Base-by-base conservation (phyloP, 495 filamentous ascomycete species). In the Penicillium waksmanii region DNA sequence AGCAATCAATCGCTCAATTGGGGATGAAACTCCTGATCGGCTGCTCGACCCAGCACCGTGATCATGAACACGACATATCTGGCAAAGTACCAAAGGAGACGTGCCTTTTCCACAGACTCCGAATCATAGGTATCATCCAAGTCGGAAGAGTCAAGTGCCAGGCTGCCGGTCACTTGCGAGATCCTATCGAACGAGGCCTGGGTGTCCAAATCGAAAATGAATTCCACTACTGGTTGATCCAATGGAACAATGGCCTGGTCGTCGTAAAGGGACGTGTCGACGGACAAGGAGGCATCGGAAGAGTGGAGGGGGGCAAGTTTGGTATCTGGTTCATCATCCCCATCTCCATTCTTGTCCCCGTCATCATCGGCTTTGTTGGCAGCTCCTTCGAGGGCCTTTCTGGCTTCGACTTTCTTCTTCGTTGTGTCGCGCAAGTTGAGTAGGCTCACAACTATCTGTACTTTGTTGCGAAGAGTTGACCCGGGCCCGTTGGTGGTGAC, bases 371-470 rank as follows among this genome's bases (percentile, higher is more conserved):
- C 42, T 44, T 19, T 19, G 42, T 19, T 53, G 1, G 10, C 23
- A 5, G 19, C 18, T 12, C 50, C 6, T 9, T 58, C 33, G 19
- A 61, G 19, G 5, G 51, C 50, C 2, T 9, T 9, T 13, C 47
- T 27, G 5, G 50, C 54, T 49, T 60, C 34, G 21, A 55, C 19
- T 19, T 15, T 61, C 34, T 63, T 56, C 11, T 36, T 51, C 50
- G 53, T 53, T 34, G 7, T 50, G 15, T 25, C 25, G 0, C 62
- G 57, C 2, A 70, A 38, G 18, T 36, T 57, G 0, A 70, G 42
- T 1, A 70, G 46, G 10, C 53, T 63, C 0, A 68, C 60, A 10
- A 70, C 44, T 1, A 70, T 43, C 23, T 58, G 48, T 0, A 70
- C 49, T 3, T 60, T 44, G 0, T 52, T 66, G 10, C 57, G 60